Evolutionary conservation across 2,329 filamentous ascomycete species (phyloP).

Genomic region (Sclerotinia nivalis): DNA sequence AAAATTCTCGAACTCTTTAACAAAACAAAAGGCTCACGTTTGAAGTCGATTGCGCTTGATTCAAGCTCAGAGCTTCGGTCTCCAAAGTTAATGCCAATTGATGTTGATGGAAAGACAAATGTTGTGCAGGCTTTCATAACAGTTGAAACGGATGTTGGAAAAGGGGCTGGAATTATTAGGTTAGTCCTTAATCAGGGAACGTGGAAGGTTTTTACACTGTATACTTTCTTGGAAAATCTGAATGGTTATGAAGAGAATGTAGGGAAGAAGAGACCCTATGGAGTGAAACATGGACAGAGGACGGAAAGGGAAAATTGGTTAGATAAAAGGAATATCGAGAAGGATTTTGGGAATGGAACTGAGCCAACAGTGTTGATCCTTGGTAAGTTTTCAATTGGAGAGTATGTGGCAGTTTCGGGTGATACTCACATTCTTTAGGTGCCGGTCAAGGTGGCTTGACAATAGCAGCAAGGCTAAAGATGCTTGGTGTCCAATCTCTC

Average conservation of each 20-base stretch:
- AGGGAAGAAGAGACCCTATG: slow-evolving; percentile 51
- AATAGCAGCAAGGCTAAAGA: slow-evolving; percentile 59
- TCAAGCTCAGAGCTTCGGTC: slow-evolving; percentile 27
- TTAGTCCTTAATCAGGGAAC: slow-evolving; percentile 44
- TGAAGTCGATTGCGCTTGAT: slow-evolving; percentile 45
- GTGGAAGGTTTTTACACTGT: slow-evolving; percentile 67
- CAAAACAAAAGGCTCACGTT: slow-evolving; percentile 31
- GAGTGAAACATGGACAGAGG: slow-evolving; percentile 56
- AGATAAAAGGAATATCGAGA: slow-evolving; percentile 52
- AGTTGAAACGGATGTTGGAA: slow-evolving; percentile 54
- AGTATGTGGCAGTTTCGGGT: slow-evolving; percentile 5
- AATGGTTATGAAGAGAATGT: slow-evolving; percentile 54
- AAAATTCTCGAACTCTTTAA: slow-evolving; percentile 42
- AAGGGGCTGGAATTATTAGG: slow-evolving; percentile 57
- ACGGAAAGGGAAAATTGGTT: slow-evolving; percentile 60
- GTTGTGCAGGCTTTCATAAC: slow-evolving; percentile 58
- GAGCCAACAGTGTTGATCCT: slow-evolving; percentile 60
- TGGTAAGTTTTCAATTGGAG: slow-evolving; percentile 45
- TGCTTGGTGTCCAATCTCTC: slow-evolving; percentile 56
- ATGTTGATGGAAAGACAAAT: slow-evolving; percentile 46
- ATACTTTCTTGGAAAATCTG: slow-evolving; percentile 58
- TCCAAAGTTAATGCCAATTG: slow-evolving; percentile 46
- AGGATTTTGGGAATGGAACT: slow-evolving; percentile 45
- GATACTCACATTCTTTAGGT: slow-evolving; percentile 54
- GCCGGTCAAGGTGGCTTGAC: slow-evolving; percentile 62